Conservation (phyloP, 176 grass and related monocot genomes). For the Puccinellia tenuiflora region DNA sequence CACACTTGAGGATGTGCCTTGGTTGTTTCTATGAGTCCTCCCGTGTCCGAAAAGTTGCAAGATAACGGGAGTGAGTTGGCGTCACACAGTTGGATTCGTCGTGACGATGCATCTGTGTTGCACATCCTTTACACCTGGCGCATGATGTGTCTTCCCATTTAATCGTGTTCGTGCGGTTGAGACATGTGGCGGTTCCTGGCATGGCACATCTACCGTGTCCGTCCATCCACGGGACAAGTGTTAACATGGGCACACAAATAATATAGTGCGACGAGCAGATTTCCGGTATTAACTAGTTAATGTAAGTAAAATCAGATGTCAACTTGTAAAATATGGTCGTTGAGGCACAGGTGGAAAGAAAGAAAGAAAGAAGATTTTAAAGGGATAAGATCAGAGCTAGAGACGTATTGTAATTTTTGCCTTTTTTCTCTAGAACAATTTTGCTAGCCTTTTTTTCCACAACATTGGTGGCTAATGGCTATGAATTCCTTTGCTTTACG, state of each 20-base stretch:
- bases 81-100: neutral
- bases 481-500: constrained; percentile 40
- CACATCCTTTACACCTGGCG: neutral
- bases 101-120: neutral
- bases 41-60: neutral
- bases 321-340: neutral
- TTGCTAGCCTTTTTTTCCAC: neutral
- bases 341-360: neutral
- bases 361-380: too few relatives aligned
- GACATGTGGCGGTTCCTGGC: neutral
- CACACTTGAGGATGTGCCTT: neutral
- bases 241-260: neutral
- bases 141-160: neutral
- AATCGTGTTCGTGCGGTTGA: neutral
- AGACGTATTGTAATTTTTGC: neutral
- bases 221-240: neutral
- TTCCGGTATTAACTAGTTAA: neutral
- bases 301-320: neutral
- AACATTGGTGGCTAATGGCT: constrained; percentile 30
- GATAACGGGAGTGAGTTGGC: neutral
- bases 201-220: neutral
- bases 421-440: neutral
- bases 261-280: neutral
- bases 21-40: neutral
- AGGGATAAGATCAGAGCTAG: neutral